Evolutionary conservation across 352 stramenopile genomes (phyloP).

Genomic region (Phytophthora sp.): DNA sequence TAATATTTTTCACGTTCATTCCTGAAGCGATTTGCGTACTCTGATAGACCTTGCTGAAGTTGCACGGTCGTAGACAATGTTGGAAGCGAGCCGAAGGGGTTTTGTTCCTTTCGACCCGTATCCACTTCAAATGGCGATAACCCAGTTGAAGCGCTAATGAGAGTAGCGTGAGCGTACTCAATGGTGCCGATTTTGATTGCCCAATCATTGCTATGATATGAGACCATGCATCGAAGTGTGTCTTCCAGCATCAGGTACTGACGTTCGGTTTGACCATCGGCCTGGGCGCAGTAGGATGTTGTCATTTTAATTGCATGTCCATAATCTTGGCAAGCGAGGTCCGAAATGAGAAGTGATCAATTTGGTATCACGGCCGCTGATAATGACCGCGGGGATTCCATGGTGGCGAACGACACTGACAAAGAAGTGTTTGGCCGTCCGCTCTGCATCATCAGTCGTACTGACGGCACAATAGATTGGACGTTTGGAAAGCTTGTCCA

Average conservation of each 20-base stretch:
- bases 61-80: constrained; percentile 13
- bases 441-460: constrained; percentile 10
- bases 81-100: neutral
- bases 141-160: constrained; percentile 16
- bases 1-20: constrained; percentile 6
- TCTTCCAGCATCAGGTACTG: constrained; percentile 17
- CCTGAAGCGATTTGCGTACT: constrained; percentile 7
- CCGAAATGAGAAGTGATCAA: constrained; percentile 18
- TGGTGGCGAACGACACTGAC: constrained; percentile 12
- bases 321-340: constrained; percentile 7
- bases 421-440: constrained; percentile 13
- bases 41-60: constrained; percentile 12
- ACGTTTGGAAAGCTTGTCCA: constrained; percentile 37
- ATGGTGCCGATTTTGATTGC: constrained; percentile 10
- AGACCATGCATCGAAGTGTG: constrained; percentile 18
- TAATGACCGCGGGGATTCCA: constrained; percentile 1
- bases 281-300: constrained; percentile 15
- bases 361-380: constrained; percentile 19
- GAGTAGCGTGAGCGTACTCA: constrained; percentile 22
- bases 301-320: constrained; percentile 19
- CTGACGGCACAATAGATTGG: constrained; percentile 14
- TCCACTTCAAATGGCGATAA: constrained; percentile 14
- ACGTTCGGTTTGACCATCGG: constrained; percentile 12
- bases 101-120: no score
- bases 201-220: constrained; percentile 22